Conservation (phyloP, 768 basidiomycete genomes). For the Boletus sp. region DNA sequence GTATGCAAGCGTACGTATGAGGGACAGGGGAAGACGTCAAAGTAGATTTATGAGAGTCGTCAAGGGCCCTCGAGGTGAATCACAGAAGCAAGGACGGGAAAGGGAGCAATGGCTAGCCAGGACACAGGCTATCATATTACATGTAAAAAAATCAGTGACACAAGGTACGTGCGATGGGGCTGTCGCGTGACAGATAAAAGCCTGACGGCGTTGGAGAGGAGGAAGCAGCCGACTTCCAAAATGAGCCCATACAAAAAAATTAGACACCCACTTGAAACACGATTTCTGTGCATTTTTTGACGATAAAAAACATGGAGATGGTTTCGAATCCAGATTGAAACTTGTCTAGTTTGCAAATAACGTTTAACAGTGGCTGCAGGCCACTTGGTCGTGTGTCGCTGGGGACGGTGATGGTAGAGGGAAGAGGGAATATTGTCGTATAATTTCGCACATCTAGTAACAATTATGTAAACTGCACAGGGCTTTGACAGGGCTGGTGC, state of each 20-base stretch:
- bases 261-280: slow-evolving; percentile 29
- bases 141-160: slow-evolving; percentile 37
- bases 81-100: slow-evolving; percentile 23
- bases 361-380: slow-evolving; percentile 25
- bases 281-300: slow-evolving; percentile 38
- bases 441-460: slow-evolving; percentile 24
- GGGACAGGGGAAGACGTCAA: slow-evolving; percentile 21
- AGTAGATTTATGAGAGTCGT: slow-evolving; percentile 22
- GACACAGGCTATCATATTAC: slow-evolving; percentile 32
- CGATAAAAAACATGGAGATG: slow-evolving; percentile 35
- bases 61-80: slow-evolving; percentile 15
- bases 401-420: slow-evolving; percentile 31
- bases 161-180: slow-evolving; percentile 27
- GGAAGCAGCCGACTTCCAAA: slow-evolving; percentile 24
- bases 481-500: slow-evolving; percentile 1
- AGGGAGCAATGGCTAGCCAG: slow-evolving; percentile 3
- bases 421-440: slow-evolving; percentile 19
- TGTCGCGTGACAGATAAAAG: slow-evolving; percentile 37
- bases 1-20: slow-evolving; percentile 23
- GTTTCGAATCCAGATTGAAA: slow-evolving; percentile 36
- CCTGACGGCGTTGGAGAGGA: slow-evolving; percentile 24
- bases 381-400: slow-evolving; percentile 30
- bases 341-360: slow-evolving; percentile 14
- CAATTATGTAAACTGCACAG: slow-evolving; percentile 32
- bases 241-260: slow-evolving; percentile 19